Percentiles rank a stretch among this genome's conserved stretches.
Conservation (phyloP, 1,284 basidiomycete genomes). For the Inonotus hispidus region DNA sequence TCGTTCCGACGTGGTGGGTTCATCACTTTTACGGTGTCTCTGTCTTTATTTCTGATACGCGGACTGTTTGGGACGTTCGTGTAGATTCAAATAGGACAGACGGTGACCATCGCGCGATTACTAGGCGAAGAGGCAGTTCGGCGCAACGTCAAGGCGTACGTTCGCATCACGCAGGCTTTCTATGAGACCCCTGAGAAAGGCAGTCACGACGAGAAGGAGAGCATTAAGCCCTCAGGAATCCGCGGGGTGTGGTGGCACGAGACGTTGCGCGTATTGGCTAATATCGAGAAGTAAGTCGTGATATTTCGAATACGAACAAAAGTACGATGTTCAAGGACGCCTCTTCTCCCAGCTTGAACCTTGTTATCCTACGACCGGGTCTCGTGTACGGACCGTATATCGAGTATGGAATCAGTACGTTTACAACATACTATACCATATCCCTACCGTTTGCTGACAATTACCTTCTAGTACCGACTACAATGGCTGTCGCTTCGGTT, state of each 20-base stretch:
- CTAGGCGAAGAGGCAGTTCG: conserved; percentile 65
- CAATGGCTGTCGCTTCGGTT: conserved; percentile 74
- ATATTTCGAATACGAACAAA: background rate
- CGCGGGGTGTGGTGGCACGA: conserved; percentile 90
- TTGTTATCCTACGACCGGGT: conserved; percentile 70
- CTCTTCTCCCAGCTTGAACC: conserved; percentile 54
- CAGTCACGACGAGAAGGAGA: conserved; percentile 66
- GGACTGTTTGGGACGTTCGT: conserved; percentile 5
- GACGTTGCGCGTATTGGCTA: conserved; percentile 67
- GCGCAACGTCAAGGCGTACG: conserved; percentile 68
- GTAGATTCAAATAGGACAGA: conserved; percentile 75
- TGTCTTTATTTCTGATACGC: background rate
- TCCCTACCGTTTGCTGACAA: conserved; percentile 19
- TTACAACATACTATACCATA: conserved; percentile 5
- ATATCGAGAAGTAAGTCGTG: conserved; percentile 60
- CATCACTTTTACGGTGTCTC: background rate
- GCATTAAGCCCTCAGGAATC: conserved; percentile 67
- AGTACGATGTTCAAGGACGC: conserved; percentile 8
- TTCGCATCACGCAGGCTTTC: conserved; percentile 77
- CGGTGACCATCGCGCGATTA: conserved; percentile 64
- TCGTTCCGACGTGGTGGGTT: conserved; percentile 66
- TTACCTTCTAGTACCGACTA: conserved; percentile 45
- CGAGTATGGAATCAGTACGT: conserved; percentile 59
- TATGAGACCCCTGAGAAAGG: conserved; percentile 74
- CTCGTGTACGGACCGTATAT: conserved; percentile 74